Evolutionary conservation across 2,329 filamentous ascomycete species (phyloP).

Genomic region (Huntiella savannae): DNA sequence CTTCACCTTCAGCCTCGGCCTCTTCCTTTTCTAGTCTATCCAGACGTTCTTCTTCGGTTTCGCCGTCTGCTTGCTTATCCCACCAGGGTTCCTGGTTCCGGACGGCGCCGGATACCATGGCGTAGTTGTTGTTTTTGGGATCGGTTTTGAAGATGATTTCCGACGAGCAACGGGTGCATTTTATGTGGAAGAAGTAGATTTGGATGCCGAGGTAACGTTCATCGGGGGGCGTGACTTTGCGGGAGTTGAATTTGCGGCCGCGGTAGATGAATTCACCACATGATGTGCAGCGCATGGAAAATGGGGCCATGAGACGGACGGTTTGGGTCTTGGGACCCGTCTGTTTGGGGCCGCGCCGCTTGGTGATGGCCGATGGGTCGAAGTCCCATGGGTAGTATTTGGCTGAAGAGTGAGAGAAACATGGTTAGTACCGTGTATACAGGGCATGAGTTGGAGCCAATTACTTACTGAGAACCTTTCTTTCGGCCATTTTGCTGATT

Average conservation of each 20-base stretch:
- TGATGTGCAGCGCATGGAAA: conserved; percentile 25
- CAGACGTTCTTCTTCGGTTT: conserved; percentile 73
- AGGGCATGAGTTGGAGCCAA: background rate
- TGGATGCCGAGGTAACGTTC: conserved; percentile 79
- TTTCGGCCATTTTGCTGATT: conserved; percentile 49
- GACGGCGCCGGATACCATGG: conserved; percentile 61
- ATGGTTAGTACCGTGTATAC: conserved; percentile 1
- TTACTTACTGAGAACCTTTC: conserved; percentile 48
- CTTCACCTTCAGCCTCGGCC: conserved; percentile 38
- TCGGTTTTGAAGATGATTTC: conserved; percentile 92
- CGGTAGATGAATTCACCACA: conserved; percentile 72
- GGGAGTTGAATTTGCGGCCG: conserved; percentile 85
- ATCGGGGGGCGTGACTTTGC: conserved; percentile 75
- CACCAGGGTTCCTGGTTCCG: conserved; percentile 90
- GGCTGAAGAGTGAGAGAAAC: conserved; percentile 14
- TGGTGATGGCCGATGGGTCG: conserved; percentile 63
- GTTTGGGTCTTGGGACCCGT: conserved; percentile 65
- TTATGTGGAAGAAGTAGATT: conserved; percentile 65
- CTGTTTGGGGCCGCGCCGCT: conserved; percentile 49
- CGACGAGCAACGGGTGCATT: conserved; percentile 66
- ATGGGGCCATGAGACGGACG: conserved; percentile 58
- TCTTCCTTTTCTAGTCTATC: conserved; percentile 68
- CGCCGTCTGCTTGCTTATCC: conserved; percentile 38
- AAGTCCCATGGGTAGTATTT: conserved; percentile 63
- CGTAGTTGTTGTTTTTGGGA: conserved; percentile 87